Conservation (phyloP, 2,329 filamentous ascomycete species). For the Epichloe brachyelytri region DNA sequence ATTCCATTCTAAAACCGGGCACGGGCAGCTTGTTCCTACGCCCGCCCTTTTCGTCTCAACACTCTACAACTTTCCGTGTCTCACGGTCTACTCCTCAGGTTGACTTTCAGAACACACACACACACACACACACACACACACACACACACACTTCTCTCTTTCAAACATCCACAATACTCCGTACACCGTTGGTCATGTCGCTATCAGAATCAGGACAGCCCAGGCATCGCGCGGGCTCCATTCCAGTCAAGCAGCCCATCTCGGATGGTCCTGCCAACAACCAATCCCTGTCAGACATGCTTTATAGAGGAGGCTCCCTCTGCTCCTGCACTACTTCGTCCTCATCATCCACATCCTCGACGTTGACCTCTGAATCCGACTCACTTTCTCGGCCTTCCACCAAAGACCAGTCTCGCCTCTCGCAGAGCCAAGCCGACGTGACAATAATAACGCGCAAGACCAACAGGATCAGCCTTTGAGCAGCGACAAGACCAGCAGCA, state of each 20-base stretch:
- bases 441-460: neutral
- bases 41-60: neutral
- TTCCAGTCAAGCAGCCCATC: slow-evolving; percentile 8
- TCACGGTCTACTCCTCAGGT: slow-evolving; percentile 6
- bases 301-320: slow-evolving; percentile 12
- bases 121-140: neutral
- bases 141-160: neutral
- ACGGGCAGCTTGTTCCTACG: neutral
- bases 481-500: neutral
- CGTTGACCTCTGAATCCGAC: neutral
- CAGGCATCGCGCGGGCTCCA: slow-evolving; percentile 7
- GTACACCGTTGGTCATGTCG: slow-evolving; percentile 8
- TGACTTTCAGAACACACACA: slow-evolving; percentile 3
- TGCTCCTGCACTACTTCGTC: slow-evolving; percentile 5
- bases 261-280: neutral
- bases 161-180: neutral
- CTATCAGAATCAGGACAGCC: slow-evolving; percentile 7
- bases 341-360: neutral
- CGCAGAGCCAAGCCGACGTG: neutral
- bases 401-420: neutral
- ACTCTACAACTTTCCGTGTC: slow-evolving; percentile 4
- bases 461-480: slow-evolving; percentile 4
- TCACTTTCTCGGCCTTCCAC: slow-evolving; percentile 4
- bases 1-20: neutral
- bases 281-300: neutral